Base-by-base conservation (phyloP, 2,329 filamentous ascomycete species). In the Capronia epimyces region DNA sequence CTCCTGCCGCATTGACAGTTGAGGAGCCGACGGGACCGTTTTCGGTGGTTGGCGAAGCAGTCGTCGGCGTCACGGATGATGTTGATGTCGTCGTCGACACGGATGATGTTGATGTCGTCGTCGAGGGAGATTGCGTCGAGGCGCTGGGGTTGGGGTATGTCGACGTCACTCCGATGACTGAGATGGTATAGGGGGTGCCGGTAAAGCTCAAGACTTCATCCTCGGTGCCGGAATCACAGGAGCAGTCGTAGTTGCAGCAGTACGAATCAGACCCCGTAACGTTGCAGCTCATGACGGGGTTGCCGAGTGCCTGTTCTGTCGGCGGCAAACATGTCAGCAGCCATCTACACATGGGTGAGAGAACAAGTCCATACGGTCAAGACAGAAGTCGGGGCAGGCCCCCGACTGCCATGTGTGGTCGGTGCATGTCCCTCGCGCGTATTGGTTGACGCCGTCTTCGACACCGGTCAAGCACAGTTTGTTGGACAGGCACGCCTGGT, bases 401-500 rank as follows among this genome's bases (percentile, higher is more conserved):
- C 57, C 51, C 32, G 62, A 66, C 16, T 60, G 49, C 63, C 66
- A 71, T 0, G 40, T 53, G 40, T 59, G 48, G 46, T 70, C 66
- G 1, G 67, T 70, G 31, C 68, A 71, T 25, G 63, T 60, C 8
- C 66, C 67, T 6, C 69, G 64, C 2, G 66, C 63, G 20, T 59
- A 68, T 5, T 55, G 46, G 2, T 55, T 52, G 4, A 62, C 58
- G 3, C 59, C 59, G 46, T 62, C 58, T 4, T n/a, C 20, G 5
- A 60, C 43, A 0, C 55, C 64, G n/a, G 37, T 36, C 18, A 43
- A 22, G 54, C 69, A 71, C 3, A 71, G 56, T 21, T 59, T 59
- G 52, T 67, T 68, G 24, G 61, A 64, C 2, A 69, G 56, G 49
- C 69, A 71, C 1, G 67, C 67, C 40, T 65, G 69, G 6, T 65